These are phyloP conservation scores for Geranium incanum DNA, from an alignment of 441 rosid species.

Conservation along the genomic window DNA sequence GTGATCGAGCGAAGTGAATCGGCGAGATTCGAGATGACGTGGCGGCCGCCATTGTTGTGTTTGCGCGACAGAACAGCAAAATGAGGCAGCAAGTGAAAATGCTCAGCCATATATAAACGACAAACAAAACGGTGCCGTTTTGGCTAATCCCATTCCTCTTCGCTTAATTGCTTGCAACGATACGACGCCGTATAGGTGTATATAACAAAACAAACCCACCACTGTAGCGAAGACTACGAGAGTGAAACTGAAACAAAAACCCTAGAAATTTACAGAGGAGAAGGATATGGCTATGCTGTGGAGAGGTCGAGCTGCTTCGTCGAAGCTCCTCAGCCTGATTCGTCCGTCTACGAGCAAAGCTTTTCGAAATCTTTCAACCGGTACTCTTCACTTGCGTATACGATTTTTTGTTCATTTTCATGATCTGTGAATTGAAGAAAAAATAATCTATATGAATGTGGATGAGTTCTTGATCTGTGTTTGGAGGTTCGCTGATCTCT, in stretches of 20 bases:
- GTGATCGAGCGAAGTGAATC: background rate
- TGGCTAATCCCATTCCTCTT: too few species aligned
- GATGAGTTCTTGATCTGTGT: background rate
- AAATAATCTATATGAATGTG: background rate
- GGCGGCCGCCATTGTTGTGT: background rate
- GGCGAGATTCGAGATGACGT: background rate
- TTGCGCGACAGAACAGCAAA: background rate
- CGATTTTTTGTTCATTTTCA: background rate
- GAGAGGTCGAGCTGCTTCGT: constrained; percentile 3
- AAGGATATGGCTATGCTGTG: background rate
- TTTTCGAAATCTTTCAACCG: background rate
- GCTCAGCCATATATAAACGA: background rate
- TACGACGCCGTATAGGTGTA: too few species aligned
- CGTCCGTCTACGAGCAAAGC: background rate
- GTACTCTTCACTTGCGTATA: background rate
- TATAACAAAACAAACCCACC: too few species aligned
- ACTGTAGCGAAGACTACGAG: too few species aligned
- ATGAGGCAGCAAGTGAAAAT: background rate
- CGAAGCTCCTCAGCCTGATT: background rate
- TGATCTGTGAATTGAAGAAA: background rate
- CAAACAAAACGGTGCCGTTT: background rate
- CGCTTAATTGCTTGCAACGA: too few species aligned
- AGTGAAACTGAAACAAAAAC: background rate
- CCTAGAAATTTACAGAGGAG: background rate
- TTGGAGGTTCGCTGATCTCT: background rate